phyloP scores from a whole-genome alignment of 441 rosid genomes.

The Erodium texanum region DNA sequence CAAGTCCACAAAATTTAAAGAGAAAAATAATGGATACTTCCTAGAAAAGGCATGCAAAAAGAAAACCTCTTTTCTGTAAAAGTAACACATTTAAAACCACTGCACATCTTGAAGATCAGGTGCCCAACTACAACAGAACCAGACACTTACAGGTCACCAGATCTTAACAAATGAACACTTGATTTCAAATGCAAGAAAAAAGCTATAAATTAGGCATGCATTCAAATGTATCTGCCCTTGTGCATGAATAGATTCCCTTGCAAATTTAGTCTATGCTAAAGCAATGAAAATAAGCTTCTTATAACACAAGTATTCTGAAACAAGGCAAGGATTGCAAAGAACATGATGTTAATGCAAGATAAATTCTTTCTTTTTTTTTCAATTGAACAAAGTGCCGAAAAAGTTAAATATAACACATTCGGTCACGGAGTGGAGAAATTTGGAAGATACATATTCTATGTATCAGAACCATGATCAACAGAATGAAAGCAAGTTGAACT shows the following conservation, averaged over 20 bases:
- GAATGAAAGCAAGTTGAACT: background rate
- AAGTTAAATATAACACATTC: background rate
- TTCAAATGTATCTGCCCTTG: background rate
- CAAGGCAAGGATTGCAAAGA: background rate
- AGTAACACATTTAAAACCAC: background rate
- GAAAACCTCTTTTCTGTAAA: background rate
- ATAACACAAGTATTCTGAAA: background rate
- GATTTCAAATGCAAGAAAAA: background rate
- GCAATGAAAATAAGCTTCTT: slow-evolving; percentile 10
- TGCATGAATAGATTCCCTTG: background rate
- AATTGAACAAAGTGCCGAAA: background rate
- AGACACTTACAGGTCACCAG: background rate
- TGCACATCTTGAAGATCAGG: background rate
- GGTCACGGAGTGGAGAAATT: background rate
- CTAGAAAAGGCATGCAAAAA: background rate
- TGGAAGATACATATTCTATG: background rate
- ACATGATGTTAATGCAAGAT: background rate
- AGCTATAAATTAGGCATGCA: background rate
- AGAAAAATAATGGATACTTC: background rate
- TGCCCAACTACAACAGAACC: background rate
- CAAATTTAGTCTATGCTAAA: background rate
- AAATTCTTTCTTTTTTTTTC: too few species aligned
- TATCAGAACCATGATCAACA: background rate
- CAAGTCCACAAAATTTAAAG: background rate
- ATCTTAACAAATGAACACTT: background rate